Percentiles rank a stretch among this genome's conserved stretches.
Evolutionary conservation across 2,329 filamentous ascomycete genomes (phyloP).

Genomic region (Aspergillus pseudoviridinutans): DNA sequence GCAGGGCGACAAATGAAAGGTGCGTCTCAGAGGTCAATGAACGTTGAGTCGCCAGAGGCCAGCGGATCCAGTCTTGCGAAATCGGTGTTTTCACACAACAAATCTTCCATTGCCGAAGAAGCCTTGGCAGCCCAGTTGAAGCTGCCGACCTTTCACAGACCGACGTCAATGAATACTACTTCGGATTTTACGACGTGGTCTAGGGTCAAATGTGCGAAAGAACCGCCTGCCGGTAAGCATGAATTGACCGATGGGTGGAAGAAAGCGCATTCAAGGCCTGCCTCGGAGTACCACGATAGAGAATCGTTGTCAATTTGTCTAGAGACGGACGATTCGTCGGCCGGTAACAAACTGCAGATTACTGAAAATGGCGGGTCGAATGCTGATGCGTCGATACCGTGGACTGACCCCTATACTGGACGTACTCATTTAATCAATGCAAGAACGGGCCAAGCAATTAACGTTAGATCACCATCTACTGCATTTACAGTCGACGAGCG

Average conservation of each 20-base stretch:
- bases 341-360: not conserved
- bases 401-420: conserved; percentile 59
- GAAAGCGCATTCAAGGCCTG: conserved; percentile 1
- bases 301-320: not conserved
- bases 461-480: conserved; percentile 7
- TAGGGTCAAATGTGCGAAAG: conserved; percentile 36
- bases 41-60: not conserved
- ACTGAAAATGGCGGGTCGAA: not conserved
- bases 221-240: conserved; percentile 1
- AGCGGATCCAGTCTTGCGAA: not conserved
- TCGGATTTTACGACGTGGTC: conserved; percentile 38
- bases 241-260: conserved; percentile 1
- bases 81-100: not conserved
- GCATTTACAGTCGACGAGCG: conserved; percentile 5
- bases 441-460: conserved; percentile 32
- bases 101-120: conserved; percentile 19
- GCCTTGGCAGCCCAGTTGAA: conserved; percentile 23
- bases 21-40: conserved; percentile 1
- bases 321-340: not conserved
- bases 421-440: conserved; percentile 29
- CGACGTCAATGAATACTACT: conserved; percentile 5
- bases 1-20: conserved; percentile 17
- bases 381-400: conserved; percentile 35
- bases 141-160: conserved; percentile 25
- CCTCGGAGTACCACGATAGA: not conserved